phyloP scores from a whole-genome alignment of 192 early-diverging fungal species.

The Backusella tuberculispora region DNA sequence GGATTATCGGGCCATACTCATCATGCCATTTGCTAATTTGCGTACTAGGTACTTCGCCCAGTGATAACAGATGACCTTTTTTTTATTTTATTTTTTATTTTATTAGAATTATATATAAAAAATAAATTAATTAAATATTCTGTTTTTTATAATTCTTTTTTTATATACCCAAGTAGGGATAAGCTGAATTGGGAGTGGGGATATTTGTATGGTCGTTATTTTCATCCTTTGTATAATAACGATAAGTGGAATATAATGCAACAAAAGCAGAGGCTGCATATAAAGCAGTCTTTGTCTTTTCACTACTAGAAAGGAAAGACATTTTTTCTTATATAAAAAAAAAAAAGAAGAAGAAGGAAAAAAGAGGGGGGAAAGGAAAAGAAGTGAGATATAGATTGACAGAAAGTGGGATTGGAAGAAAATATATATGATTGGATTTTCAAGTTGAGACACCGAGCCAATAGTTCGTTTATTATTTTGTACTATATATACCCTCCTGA shows the following conservation, averaged over 20 bases:
- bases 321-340: not conserved
- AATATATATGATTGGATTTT: too few species aligned
- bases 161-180: not conserved
- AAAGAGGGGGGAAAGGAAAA: not conserved
- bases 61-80: constrained; percentile 9
- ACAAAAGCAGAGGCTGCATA: not conserved
- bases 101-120: not conserved
- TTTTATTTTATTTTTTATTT: not conserved
- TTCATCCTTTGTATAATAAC: not conserved
- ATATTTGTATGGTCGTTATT: not conserved
- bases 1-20: constrained; percentile 18
- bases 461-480: too few species aligned
- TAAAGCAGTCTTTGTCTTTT: not conserved
- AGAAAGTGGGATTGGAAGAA: too few species aligned
- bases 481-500: too few species aligned
- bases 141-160: too few species aligned
- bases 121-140: too few species aligned
- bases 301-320: not conserved
- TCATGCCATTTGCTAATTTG: constrained; percentile 22
- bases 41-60: not conserved
- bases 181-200: not conserved
- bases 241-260: not conserved
- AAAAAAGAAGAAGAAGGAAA: not conserved
- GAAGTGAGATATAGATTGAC: too few species aligned
- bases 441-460: too few species aligned